Evolutionary conservation across 345 rosid genomes (phyloP), one percentile per base, ranked within the genome.

Genomic region (Gynandropsis gynandra): DNA sequence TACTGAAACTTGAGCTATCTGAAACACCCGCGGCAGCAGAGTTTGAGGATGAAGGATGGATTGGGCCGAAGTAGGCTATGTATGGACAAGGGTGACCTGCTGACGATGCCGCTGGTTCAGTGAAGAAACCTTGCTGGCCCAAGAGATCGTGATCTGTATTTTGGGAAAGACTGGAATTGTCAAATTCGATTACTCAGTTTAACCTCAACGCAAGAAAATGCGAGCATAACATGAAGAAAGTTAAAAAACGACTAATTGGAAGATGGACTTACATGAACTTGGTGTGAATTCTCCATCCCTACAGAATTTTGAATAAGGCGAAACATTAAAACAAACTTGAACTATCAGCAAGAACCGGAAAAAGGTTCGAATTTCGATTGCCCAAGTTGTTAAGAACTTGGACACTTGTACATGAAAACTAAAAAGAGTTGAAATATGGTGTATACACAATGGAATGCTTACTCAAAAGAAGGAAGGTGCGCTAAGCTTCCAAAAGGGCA

Each of bases 11-110:
- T 18, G 93, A 70, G 70, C 80, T 77, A 64, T 85, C 97, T 34
- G 96, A 67, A 63, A 78, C n/a, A n/a, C n/a, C n/a, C n/a, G n/a
- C n/a, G n/a, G n/a, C n/a, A n/a, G n/a, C 87, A 13, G 88, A 79
- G 52, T 37, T 54, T 27, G 97, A 81, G 50, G 94, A 75, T 9
- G 95, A 76, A 0, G 97, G 90, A 57, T 80, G 88, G 60, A 85
- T 62, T 9, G 98, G 95, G 52, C 87, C 96, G 45, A 87, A 48
- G 71, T 87, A 92, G 61, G 95, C 79, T 53, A 92, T 67, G 57
- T 87, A 92, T 10, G 98, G 98, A 63, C 98, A 92, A 45, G 87
- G 83, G 64, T 92, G 95, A 24, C 72, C 68, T 10, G 85, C 75
- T 32, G 98, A 69, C 54, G 89, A 71, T 49, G 78, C 81, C 10